Evolutionary conservation across 192 early-diverging fungal species (phyloP).

Genomic region (Backusella psychrophila): DNA sequence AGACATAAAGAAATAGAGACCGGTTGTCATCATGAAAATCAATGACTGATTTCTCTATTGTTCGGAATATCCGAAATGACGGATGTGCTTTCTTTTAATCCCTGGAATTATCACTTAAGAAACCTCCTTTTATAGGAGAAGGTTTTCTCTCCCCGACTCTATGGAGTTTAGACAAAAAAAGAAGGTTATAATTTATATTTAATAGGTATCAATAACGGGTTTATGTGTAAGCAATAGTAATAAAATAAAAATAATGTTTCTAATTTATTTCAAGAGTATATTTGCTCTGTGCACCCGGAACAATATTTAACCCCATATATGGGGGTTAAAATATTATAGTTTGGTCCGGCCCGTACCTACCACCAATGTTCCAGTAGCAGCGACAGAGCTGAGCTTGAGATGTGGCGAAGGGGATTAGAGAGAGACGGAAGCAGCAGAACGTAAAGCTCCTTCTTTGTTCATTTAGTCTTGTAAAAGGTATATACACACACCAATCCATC

Average conservation of each 20-base stretch:
- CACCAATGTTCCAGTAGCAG: background rate
- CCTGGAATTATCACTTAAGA: background rate
- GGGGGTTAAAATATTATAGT: background rate
- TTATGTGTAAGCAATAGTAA: background rate
- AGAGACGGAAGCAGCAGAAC: background rate
- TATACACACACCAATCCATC: background rate
- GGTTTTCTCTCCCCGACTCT: background rate
- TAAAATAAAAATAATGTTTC: background rate
- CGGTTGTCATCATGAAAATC: background rate
- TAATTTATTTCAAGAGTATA: no score
- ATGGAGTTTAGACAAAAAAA: background rate
- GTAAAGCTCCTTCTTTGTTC: slow-evolving; percentile 1
- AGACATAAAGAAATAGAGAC: background rate
- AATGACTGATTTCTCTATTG: no score
- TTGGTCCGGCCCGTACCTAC: background rate
- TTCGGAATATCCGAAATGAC: background rate
- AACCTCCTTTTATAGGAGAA: background rate
- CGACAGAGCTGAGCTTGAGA: background rate
- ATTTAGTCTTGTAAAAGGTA: slow-evolving; percentile 8
- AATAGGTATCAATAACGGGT: background rate
- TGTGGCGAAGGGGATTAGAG: background rate
- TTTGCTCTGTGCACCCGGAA: no score
- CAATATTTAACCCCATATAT: background rate
- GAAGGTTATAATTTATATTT: background rate
- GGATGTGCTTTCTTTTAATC: background rate